phyloP scores from a whole-genome alignment of 495 filamentous ascomycete genomes.

The Aspergillus egyptiacus region DNA sequence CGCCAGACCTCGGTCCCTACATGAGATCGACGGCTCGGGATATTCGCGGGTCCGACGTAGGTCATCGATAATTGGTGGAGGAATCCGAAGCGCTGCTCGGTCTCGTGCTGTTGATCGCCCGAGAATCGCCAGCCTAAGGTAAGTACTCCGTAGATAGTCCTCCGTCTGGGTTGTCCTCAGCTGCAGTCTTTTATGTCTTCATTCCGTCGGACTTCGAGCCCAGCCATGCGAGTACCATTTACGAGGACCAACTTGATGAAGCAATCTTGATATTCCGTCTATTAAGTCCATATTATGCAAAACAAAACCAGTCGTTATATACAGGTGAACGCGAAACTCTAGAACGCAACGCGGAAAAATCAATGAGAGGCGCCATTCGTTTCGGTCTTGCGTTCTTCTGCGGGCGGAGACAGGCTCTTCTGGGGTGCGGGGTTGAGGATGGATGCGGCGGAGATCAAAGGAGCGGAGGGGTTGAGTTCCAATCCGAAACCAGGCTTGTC shows the following conservation, averaged over 20 bases:
- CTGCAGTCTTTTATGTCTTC: too few species aligned
- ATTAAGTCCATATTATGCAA: neutral
- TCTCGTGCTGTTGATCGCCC: conserved; percentile 5
- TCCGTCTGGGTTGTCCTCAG: too few species aligned
- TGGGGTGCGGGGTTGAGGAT: conserved; percentile 69
- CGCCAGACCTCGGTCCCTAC: too few species aligned
- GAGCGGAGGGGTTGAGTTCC: conserved; percentile 73
- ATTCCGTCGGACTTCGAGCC: too few species aligned
- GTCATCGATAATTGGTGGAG: neutral
- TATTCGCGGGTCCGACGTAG: neutral
- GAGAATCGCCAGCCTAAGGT: neutral
- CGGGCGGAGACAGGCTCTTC: conserved; percentile 45
- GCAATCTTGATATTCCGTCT: conserved; percentile 4
- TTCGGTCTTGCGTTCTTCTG: conserved; percentile 23
- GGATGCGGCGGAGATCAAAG: conserved; percentile 64
- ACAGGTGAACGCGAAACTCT: neutral
- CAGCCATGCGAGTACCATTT: too few species aligned
- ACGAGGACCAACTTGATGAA: neutral
- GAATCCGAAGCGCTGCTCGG: neutral
- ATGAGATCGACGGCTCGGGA: too few species aligned
- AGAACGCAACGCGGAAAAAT: neutral
- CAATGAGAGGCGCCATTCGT: conserved; percentile 21
- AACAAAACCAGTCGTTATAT: conserved; percentile 2
- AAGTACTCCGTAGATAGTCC: neutral
- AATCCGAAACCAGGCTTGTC: conserved; percentile 91